Evolutionary conservation across 2,329 filamentous ascomycete species (phyloP), one percentile per base, ranked within the genome.

Genomic region (Botrytis aclada): DNA sequence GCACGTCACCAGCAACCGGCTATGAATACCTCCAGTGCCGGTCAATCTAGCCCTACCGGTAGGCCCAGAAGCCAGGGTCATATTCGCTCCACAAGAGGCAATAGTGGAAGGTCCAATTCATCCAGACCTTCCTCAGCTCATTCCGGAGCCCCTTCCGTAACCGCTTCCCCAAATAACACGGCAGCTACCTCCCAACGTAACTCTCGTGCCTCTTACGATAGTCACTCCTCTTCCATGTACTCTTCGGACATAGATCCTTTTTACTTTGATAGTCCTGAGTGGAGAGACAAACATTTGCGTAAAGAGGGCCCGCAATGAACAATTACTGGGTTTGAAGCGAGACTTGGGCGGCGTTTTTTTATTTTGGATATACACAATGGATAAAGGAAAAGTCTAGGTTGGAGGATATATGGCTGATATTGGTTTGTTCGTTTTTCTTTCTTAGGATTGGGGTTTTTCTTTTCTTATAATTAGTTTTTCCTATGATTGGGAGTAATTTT

Each of bases 251-350:
- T 1, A 56, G 6, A 56, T 18, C n/a, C n/a, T 56, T 56, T 29
- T 1, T 0, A 56, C 29, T 56, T 9, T 1, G 6, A 56, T 29
- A 3, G 3, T n/a, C 5, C 4, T 4, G 2, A 6, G n/a, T 29
- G 37, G 37, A 37, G 37, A n/a, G n/a, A 54, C n/a, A 16, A 3
- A 1, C 0, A 5, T 12, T 2, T 14, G 5, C 14, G 29, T 3
- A 9, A 29, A 18, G 4, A 29, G 16, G 14, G 14, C 14, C 32
- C 3, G 7, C 7, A 32, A 29, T 56, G 51, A 14, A 56, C n/a
- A 56, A 56, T 9, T 29, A 29, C 51, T 56, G 18, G 51, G 14
- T 18, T 56, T 6, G 6, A 56, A 56, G 14, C n/a, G n/a, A 56
- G 14, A 56, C n/a, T 18, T 56, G 14, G 51, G 51, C n/a, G n/a